These are phyloP conservation scores for Syncephalis fuscata DNA, from an alignment of 371 early-diverging fungal species.

Conservation along the genomic window DNA sequence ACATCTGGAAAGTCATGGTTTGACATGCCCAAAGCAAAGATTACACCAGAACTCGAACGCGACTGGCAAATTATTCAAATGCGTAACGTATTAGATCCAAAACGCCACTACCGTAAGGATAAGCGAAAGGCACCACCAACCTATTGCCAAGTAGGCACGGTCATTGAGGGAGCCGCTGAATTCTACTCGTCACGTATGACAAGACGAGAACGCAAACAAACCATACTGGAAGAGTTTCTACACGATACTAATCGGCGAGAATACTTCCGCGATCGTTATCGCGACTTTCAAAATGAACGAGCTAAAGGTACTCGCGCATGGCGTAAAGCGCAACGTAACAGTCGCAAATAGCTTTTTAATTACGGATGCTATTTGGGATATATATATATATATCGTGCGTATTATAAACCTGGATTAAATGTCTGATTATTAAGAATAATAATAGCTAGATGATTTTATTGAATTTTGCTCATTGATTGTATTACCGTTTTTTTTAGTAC, in stretches of 20 bases:
- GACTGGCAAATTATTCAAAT: conserved; percentile 74
- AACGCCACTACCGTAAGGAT: conserved; percentile 79
- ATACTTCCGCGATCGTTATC: conserved; percentile 74
- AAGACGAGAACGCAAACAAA: conserved; percentile 65
- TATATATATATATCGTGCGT: not conserved
- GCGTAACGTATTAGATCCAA: conserved; percentile 82
- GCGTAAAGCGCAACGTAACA: not conserved
- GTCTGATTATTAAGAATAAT: conserved; percentile 27
- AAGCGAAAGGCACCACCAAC: conserved; percentile 49
- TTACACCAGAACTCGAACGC: conserved; percentile 76
- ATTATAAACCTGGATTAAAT: not conserved
- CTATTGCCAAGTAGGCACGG: conserved; percentile 85
- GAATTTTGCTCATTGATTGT: no score
- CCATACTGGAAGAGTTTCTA: conserved; percentile 78
- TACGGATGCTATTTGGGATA: not conserved
- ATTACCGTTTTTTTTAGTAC: no score
- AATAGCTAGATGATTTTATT: no score
- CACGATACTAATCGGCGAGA: conserved; percentile 46
- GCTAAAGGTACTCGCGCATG: conserved; percentile 16
- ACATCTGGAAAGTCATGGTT: conserved; percentile 79
- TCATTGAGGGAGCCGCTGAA: conserved; percentile 80
- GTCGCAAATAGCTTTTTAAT: not conserved
- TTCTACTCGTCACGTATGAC: conserved; percentile 71
- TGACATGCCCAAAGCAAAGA: conserved; percentile 68
- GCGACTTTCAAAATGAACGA: conserved; percentile 50